Evolutionary conservation across 2,329 filamentous ascomycete genomes (phyloP).

Genomic region (Pezicula neosporulosa): DNA sequence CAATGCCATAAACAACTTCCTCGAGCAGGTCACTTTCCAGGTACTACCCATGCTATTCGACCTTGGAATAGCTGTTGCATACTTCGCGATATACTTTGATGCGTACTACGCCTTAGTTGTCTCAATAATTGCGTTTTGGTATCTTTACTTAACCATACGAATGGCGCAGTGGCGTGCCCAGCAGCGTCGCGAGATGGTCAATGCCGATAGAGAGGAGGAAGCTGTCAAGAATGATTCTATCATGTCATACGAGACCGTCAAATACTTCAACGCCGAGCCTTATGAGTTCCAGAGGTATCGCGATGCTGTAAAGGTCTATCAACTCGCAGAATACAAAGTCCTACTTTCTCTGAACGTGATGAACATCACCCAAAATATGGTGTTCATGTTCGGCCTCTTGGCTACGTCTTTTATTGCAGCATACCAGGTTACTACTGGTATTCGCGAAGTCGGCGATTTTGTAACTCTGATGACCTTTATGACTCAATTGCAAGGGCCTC

Average conservation of each 20-base stretch:
- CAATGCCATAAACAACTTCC: slow-evolving; percentile 90
- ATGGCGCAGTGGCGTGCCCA: slow-evolving; percentile 93
- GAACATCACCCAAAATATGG: slow-evolving; percentile 76
- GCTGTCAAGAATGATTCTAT: slow-evolving; percentile 99
- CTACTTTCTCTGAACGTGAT: slow-evolving; percentile 74
- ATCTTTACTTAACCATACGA: slow-evolving; percentile 92
- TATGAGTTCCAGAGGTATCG: slow-evolving; percentile 76
- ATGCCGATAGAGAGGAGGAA: slow-evolving; percentile 90
- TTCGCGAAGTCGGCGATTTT: slow-evolving; percentile 66
- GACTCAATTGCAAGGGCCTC: slow-evolving; percentile 73
- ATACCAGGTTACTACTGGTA: slow-evolving; percentile 69
- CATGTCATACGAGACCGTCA: slow-evolving; percentile 95
- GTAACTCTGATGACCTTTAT: slow-evolving; percentile 73
- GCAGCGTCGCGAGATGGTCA: slow-evolving; percentile 89
- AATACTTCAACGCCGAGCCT: slow-evolving; percentile 82
- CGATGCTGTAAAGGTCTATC: slow-evolving; percentile 66
- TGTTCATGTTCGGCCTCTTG: slow-evolving; percentile 75
- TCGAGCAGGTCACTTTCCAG: slow-evolving; percentile 95
- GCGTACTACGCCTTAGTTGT: slow-evolving; percentile 88
- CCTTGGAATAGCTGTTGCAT: slow-evolving; percentile 77
- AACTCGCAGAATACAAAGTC: slow-evolving; percentile 72
- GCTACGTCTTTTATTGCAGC: slow-evolving; percentile 70
- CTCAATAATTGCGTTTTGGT: slow-evolving; percentile 88
- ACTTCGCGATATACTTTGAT: slow-evolving; percentile 77
- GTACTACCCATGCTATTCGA: slow-evolving; percentile 94